Conservation (phyloP, 768 basidiomycete species). For the Tylopilus plumbeoviolaceoides region DNA sequence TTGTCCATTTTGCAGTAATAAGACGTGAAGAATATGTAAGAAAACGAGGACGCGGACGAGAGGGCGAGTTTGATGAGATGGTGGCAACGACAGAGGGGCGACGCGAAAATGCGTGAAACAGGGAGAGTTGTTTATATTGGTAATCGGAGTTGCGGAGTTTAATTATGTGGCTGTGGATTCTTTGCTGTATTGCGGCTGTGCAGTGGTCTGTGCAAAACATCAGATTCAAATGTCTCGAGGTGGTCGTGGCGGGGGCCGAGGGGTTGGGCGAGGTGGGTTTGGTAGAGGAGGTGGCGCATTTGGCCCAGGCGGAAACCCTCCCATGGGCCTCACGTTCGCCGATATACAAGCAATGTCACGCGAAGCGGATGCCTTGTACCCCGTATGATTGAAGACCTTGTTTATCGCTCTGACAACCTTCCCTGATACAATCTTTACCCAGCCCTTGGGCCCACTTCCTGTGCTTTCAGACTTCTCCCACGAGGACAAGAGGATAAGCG, state of each 20-base stretch:
- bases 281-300: constrained; percentile 40
- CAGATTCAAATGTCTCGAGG: constrained; percentile 51
- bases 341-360: constrained; percentile 75
- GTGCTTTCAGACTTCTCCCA: constrained; percentile 61
- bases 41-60: background rate
- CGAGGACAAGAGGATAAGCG: constrained; percentile 62
- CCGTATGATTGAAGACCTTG: constrained; percentile 49
- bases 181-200: constrained; percentile 11
- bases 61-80: constrained; percentile 3
- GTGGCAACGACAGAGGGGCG: constrained; percentile 29
- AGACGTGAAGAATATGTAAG: background rate
- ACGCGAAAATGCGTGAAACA: constrained; percentile 12
- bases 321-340: constrained; percentile 78
- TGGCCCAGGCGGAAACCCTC: constrained; percentile 43
- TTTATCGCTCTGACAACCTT: constrained; percentile 15
- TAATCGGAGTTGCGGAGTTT: constrained; percentile 26
- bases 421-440: constrained; percentile 22
- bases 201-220: background rate
- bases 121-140: constrained; percentile 16
- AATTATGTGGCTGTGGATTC: constrained; percentile 5
- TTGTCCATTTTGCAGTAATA: constrained; percentile 38
- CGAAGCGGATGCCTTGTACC: constrained; percentile 76
- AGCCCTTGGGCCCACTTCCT: constrained; percentile 65
- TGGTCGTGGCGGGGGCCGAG: constrained; percentile 44
- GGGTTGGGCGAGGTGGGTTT: constrained; percentile 59